These are phyloP conservation scores for Vanilla planifolia DNA, from an alignment of 106 monocot species.

Conservation along the genomic window DNA sequence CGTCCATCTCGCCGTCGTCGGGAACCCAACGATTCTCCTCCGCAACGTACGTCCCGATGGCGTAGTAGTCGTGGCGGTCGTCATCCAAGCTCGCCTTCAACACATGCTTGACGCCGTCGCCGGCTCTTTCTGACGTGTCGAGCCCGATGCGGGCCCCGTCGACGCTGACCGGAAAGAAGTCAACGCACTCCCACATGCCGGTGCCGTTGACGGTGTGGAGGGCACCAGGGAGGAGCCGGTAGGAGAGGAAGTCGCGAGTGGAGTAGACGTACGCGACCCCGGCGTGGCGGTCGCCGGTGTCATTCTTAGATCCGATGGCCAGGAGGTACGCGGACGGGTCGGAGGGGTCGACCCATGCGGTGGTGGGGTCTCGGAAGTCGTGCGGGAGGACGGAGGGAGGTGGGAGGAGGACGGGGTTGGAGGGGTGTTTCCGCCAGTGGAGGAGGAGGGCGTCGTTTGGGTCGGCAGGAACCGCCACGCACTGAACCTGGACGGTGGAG, in stretches of 20 bases:
- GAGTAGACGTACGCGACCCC: constrained; percentile 38
- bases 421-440: constrained; percentile 18
- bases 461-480: constrained; percentile 25
- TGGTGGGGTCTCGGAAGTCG: constrained; percentile 46
- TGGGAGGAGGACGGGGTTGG: constrained; percentile 24
- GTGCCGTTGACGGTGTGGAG: constrained; percentile 45
- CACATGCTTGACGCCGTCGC: constrained; percentile 30
- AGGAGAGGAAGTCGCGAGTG: constrained; percentile 48
- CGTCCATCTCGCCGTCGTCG: constrained; percentile 33
- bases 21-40: constrained; percentile 29
- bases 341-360: constrained; percentile 25
- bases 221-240: constrained; percentile 30
- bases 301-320: constrained; percentile 44
- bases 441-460: constrained; percentile 19
- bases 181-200: constrained; percentile 82
- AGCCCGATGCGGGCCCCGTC: constrained; percentile 9
- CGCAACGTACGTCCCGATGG: constrained; percentile 33
- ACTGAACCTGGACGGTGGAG: constrained; percentile 26
- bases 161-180: constrained; percentile 50
- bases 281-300: constrained; percentile 15
- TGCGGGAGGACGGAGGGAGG: constrained; percentile 11
- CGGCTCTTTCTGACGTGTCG: constrained; percentile 22
- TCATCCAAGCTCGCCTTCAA: constrained; percentile 67
- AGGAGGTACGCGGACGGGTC: constrained; percentile 23
- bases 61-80: constrained; percentile 50